Evolutionary conservation across 2,329 filamentous ascomycete species (phyloP).

Genomic region (Aureobasidium sp.): DNA sequence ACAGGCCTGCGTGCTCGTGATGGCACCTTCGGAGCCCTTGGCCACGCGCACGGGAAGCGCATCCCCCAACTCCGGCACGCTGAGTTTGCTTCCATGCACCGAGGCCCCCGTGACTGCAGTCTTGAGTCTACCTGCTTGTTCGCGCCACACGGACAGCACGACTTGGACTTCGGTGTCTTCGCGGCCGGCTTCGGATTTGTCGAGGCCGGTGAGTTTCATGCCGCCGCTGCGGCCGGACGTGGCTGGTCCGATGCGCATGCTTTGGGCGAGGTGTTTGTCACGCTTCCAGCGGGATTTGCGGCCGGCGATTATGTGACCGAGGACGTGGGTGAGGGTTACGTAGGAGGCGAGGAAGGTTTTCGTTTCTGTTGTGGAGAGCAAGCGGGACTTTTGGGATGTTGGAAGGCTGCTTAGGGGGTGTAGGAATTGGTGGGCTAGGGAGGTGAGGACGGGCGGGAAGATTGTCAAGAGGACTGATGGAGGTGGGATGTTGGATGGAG

Average conservation of each 20-base stretch:
- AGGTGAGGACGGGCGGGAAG: conserved; percentile 61
- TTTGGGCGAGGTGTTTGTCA: conserved; percentile 73
- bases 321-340: conserved; percentile 54
- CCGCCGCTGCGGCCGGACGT: conserved; percentile 61
- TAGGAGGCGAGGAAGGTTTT: conserved; percentile 57
- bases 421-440: conserved; percentile 56
- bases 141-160: conserved; percentile 64
- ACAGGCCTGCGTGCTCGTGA: conserved; percentile 66
- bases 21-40: conserved; percentile 53
- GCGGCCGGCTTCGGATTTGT: conserved; percentile 70
- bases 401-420: conserved; percentile 46
- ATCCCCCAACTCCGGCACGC: conserved; percentile 62
- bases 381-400: conserved; percentile 49
- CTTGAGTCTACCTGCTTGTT: conserved; percentile 64
- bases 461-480: conserved; percentile 72
- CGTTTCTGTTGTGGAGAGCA: conserved; percentile 52
- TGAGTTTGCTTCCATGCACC: conserved; percentile 31
- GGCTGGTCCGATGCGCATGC: conserved; percentile 75
- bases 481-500: conserved; percentile 81
- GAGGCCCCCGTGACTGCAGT: conserved; percentile 57
- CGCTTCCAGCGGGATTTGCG: conserved; percentile 85
- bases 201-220: conserved; percentile 85
- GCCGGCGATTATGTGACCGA: conserved; percentile 73
- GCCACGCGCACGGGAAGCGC: conserved; percentile 58
- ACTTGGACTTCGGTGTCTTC: conserved; percentile 82